These are phyloP conservation scores for Volvox africanus DNA, from an alignment of 139 green algal species.

Conservation along the genomic window DNA sequence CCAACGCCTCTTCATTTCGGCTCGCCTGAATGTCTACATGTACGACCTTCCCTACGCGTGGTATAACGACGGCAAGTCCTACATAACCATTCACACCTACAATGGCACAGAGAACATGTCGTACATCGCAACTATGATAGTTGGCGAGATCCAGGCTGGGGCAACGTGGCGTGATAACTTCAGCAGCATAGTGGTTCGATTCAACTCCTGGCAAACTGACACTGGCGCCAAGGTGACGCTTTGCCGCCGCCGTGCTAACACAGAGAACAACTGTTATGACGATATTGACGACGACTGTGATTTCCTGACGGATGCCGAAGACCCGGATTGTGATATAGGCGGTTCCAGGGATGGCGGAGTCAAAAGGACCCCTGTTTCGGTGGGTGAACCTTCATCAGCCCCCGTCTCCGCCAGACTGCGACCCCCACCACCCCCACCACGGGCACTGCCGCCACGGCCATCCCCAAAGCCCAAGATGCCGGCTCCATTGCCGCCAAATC, in stretches of 20 bases:
- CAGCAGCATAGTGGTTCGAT: background rate
- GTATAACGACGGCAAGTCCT: background rate
- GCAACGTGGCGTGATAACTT: background rate
- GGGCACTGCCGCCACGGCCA: too few relatives aligned
- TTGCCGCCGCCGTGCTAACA: background rate
- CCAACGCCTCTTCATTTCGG: background rate
- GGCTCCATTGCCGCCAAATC: too few relatives aligned
- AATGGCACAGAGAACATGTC: background rate
- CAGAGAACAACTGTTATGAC: background rate
- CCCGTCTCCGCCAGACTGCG: too few relatives aligned
- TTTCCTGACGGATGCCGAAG: background rate
- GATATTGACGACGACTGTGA: background rate
- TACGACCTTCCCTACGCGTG: background rate
- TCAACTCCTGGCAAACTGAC: background rate
- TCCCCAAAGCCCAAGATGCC: too few relatives aligned
- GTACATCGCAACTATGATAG: background rate
- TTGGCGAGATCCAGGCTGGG: background rate
- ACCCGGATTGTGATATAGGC: background rate
- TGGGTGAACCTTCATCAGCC: too few relatives aligned
- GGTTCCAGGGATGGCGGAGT: too few relatives aligned
- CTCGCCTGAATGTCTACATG: background rate
- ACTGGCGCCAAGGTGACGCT: background rate
- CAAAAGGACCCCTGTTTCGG: too few relatives aligned
- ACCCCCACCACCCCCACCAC: too few relatives aligned
- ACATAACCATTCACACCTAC: background rate